phyloP scores from a whole-genome alignment of 345 rosid species.

The Syzygium grande region DNA sequence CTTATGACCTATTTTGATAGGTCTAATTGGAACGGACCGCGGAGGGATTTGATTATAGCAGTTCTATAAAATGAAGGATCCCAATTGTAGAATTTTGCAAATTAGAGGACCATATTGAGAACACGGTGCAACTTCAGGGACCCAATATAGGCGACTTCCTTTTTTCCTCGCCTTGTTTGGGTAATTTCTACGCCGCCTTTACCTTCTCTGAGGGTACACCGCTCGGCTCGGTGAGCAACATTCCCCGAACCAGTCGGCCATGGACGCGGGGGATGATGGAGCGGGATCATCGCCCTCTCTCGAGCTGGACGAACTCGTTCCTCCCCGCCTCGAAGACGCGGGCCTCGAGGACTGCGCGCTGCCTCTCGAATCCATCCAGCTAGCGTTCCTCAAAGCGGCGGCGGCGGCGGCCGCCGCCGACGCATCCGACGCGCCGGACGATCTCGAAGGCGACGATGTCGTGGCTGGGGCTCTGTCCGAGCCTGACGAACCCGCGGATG shows the following conservation, averaged over 20 bases:
- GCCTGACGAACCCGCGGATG: neutral
- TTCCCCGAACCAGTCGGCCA: neutral
- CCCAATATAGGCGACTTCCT: neutral
- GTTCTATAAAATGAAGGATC: neutral
- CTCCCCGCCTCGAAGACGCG: conserved; percentile 57
- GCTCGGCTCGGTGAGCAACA: no score
- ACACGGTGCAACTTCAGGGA: neutral
- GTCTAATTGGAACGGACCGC: no score
- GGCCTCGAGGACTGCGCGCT: conserved; percentile 68
- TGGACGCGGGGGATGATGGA: neutral
- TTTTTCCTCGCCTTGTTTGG: neutral
- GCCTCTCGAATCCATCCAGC: conserved; percentile 48
- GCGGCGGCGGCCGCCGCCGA: conserved; percentile 12
- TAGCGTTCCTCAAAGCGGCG: conserved; percentile 60
- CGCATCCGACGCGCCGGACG: neutral
- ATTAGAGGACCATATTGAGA: neutral
- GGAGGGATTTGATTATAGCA: neutral
- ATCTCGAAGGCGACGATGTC: neutral
- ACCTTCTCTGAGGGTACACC: neutral
- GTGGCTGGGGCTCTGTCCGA: neutral
- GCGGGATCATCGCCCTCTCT: neutral
- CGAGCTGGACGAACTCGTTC: conserved; percentile 22
- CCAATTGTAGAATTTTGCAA: neutral
- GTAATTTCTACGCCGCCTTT: neutral
- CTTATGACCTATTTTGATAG: no score